Base-by-base conservation (phyloP, 163 green algal genomes). In the Botryococcus braunii region DNA sequence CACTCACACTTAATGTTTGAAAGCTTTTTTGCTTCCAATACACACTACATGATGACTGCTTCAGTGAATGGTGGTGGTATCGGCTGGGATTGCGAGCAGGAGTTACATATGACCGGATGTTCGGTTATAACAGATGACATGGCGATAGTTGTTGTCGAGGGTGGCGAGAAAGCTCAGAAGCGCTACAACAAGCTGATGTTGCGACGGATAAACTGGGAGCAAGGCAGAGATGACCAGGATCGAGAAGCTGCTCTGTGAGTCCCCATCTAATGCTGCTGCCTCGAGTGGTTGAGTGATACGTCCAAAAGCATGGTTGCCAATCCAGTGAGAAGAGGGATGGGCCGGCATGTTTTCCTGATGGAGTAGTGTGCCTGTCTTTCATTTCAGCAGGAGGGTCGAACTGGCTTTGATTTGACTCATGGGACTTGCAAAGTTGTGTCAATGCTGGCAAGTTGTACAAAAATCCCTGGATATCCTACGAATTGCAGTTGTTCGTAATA, bases 131-230 rank as follows among this genome's bases (percentile, higher is more conserved):
- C 79, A 23, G 78, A 80, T 48, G 66, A 69, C 21, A 93, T 95
- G 50, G 75, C 48, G 25, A 52, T 93, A 35, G 83, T 97, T 40
- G 81, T 97, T 21, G 92, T 92, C 40, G 91, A 97, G 77, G 91
- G 91, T 46, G 80, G 58, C 36, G 13, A 55, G 7, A 89, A 87
- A 58, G 52, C 72, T 4, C 71, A 81, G n/a, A 80, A 78, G 46
- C 65, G 84, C 50, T 97, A 95, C 75, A 77, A 80, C 52, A 96
- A 96, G 76, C 80, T 98, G 23, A 96, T 99, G 89, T 73, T 96
- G 57, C 69, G 81, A 6, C 82, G 94, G 56, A 97, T 99, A 25
- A 76, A 98, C 69, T 98, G 93, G 93, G 76, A 77, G 1, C 73
- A 40, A 6, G 69, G 46, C n/a, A 39, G 55, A 4, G 85, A 85